Conservation (phyloP, 31 red algal species). For the Porphyra umbilicalis region DNA sequence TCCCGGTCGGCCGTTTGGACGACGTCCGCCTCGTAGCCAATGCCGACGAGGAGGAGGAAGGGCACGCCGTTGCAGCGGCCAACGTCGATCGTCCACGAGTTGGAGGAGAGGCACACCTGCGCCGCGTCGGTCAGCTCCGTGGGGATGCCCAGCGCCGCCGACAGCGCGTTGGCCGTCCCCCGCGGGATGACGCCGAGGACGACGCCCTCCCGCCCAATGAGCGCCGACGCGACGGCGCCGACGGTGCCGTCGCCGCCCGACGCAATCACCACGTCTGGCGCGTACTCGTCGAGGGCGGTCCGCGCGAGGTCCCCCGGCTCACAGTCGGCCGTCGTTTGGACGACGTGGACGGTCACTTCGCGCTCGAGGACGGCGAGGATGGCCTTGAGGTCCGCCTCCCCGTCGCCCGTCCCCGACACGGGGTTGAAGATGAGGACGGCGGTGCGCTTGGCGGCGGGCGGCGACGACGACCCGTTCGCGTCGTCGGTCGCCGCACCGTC, state of each 20-base stretch:
- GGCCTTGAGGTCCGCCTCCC: conserved; percentile 17
- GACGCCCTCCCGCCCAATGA: background rate
- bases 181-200: conserved; percentile 43
- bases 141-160: conserved; percentile 51
- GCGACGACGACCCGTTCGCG: background rate
- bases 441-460: background rate
- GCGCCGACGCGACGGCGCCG: conserved; percentile 2
- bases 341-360: conserved; percentile 24
- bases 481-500: background rate
- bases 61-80: background rate
- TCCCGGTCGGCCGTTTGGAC: conserved; percentile 28
- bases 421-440: conserved; percentile 65
- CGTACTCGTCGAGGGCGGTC: conserved; percentile 20
- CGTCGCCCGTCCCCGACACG: conserved; percentile 26
- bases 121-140: conserved; percentile 14
- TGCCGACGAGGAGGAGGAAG: conserved; percentile 41
- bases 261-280: conserved; percentile 19
- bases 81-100: background rate
- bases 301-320: conserved; percentile 15
- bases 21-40: conserved; percentile 42
- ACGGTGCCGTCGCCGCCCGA: conserved; percentile 57
- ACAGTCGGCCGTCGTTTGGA: conserved; percentile 27
- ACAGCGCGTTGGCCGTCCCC: conserved; percentile 60
- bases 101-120: conserved; percentile 7
- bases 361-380: conserved; percentile 7